Evolutionary conservation across 1,139 yeast genomes (phyloP), one percentile per base, ranked within the genome.

Genomic region (Geotrichum candidum): DNA sequence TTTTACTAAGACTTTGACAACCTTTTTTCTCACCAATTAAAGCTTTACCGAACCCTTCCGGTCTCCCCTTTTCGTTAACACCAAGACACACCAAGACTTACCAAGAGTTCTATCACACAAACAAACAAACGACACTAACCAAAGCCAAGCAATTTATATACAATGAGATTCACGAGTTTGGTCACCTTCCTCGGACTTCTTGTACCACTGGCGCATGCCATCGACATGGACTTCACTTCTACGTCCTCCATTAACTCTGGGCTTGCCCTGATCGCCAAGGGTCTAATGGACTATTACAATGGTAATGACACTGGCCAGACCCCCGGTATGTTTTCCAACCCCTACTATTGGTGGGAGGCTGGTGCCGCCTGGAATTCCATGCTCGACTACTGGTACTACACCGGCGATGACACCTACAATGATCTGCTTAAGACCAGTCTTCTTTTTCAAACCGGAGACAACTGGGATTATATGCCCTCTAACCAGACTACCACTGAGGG

Each of bases 311-410:
- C 72, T 2, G 79, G 79, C 68, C 77, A 89, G 29, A 79, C 86
- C 15, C 81, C 88, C 31, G 96, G 96, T 41, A 82, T 84, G 87
- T 90, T 90, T 72, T 77, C 80, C 18, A 72, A 78, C 65, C 96
- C 96, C 1, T 88, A 88, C 77, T 89, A 87, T 78, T 90, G 97
- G 97, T 90, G 96, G 96, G 89, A 87, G 76, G 94, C 95, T 52
- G 96, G 96, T 65, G 96, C 90, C 64, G 90, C 89, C 0, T 86
- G 89, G 84, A 92, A 92, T 18, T 82, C 90, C 7, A 70, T 90
- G 75, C 76, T 90, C 59, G 92, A 87, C 72, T 87, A 85, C 71
- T 78, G 86, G 69, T 82, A 77, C 67, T 82, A 82, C 70, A 84
- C 90, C 72, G 77, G 82, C 35, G 86, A 89, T 73, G 81, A 80